These are phyloP conservation scores for Saccharomycopsis olivae DNA, from an alignment of 805 yeast genomes.

Conservation along the genomic window DNA sequence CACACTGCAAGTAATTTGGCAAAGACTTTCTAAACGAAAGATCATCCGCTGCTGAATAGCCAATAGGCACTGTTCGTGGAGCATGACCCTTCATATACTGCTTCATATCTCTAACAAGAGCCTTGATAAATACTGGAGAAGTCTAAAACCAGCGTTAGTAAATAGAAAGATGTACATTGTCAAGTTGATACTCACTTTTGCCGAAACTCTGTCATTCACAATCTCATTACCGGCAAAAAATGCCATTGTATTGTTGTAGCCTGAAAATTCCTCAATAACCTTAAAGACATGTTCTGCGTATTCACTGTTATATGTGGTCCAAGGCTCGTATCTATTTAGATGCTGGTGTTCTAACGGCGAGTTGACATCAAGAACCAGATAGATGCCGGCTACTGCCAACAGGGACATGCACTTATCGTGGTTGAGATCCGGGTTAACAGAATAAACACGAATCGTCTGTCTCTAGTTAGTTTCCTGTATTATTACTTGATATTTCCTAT, in stretches of 20 bases:
- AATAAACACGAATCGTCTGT: slow-evolving; percentile 69
- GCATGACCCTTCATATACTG: slow-evolving; percentile 48
- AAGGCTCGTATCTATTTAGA: slow-evolving; percentile 84
- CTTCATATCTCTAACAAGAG: slow-evolving; percentile 74
- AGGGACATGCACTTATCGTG: slow-evolving; percentile 89
- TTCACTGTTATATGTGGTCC: slow-evolving; percentile 68
- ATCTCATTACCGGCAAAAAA: slow-evolving; percentile 91
- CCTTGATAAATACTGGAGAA: slow-evolving; percentile 72
- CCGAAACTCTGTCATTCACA: slow-evolving; percentile 66
- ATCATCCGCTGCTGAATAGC: slow-evolving; percentile 96
- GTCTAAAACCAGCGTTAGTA: slow-evolving; percentile 15
- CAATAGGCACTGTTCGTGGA: slow-evolving; percentile 71
- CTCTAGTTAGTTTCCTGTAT: not conserved
- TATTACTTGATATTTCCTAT: not conserved
- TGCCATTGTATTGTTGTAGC: slow-evolving; percentile 81
- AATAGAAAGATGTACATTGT: not conserved
- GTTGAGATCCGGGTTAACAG: slow-evolving; percentile 69
- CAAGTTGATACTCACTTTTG: slow-evolving; percentile 25
- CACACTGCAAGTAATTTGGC: slow-evolving; percentile 73
- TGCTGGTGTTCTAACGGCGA: slow-evolving; percentile 74
- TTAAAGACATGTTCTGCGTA: slow-evolving; percentile 70
- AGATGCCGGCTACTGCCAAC: slow-evolving; percentile 88
- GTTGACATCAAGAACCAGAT: slow-evolving; percentile 81
- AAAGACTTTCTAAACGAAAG: slow-evolving; percentile 63
- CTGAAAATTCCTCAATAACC: slow-evolving; percentile 71